Evolutionary conservation across 2,329 filamentous ascomycete genomes (phyloP), one percentile per base, ranked within the genome.

Genomic region (Penicillium fuscoglaucum): DNA sequence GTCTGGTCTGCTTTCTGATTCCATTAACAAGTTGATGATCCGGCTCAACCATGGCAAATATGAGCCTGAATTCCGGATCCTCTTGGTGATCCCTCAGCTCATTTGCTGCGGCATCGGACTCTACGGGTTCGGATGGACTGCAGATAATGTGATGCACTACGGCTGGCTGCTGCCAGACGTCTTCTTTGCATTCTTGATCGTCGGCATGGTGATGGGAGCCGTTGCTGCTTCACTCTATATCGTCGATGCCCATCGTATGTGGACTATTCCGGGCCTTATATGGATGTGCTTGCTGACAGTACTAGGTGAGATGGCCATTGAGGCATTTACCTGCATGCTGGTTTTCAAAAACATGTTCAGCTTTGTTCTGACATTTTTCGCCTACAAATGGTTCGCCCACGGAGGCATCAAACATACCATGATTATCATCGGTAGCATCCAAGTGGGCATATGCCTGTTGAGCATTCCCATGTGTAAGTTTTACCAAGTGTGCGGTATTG

Each of bases 331-430:
- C 0, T 90, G 91, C 75, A 84, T 95, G 72, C 84, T 96, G 63
- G 87, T 96, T 54, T 96, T 97, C 82, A 97, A 97, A 77, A 96
- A 97, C 75, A 84, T 97, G 61, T 96, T 97, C 78, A 90, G 88
- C 62, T 97, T 96, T 68, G 85, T 87, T 7, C 79, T 97, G 56
- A 96, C 93, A 0, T 96, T 88, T 72, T 89, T 85, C 65, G 91
- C 91, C 1, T 96, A 91, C 68, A 82, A 92, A 57, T 97, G 93
- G 93, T 81, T 96, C 28, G 81, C 89, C 10, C 64, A 77, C 0
- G 71, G 72, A 9, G 85, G 85, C 1, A 84, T 86, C 59, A 81
- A 83, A 47, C 68, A 68, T 24, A 78, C 84, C 0, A 93, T 97
- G 75, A 82, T 89, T 54, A 82, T 84, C 21, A 83, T 96, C 47